phyloP scores from a whole-genome alignment of 2,329 filamentous ascomycete genomes.

The Chlorencoelia australis region DNA sequence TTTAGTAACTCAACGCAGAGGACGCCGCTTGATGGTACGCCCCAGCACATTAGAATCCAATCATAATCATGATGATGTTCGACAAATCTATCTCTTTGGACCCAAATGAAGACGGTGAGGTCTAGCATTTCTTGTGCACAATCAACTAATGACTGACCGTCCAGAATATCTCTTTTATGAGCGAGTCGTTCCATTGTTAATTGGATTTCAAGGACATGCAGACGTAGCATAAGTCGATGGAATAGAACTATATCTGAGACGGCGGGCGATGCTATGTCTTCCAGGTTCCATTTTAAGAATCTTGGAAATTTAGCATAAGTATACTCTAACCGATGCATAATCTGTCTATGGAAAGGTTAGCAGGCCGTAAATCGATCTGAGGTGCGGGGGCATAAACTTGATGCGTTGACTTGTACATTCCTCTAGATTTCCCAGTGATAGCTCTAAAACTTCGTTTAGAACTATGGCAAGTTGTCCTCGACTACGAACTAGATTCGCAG shows the following conservation, averaged over 20 bases:
- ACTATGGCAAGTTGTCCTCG: conserved; percentile 39
- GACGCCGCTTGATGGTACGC: conserved; percentile 39
- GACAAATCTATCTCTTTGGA: conserved; percentile 36
- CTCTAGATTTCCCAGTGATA: conserved; percentile 31
- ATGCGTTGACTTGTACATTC: conserved; percentile 16
- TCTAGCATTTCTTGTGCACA: conserved; percentile 38
- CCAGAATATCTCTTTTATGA: conserved; percentile 33
- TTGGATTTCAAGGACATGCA: conserved; percentile 45
- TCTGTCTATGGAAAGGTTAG: conserved; percentile 8
- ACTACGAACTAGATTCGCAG: conserved; percentile 37
- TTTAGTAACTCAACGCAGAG: conserved; percentile 40
- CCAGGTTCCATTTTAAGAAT: conserved; percentile 29
- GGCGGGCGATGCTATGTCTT: conserved; percentile 31
- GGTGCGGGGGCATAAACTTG: conserved; percentile 8
- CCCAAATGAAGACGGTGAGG: conserved; percentile 38
- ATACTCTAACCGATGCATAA: conserved; percentile 22
- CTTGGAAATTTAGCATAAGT: conserved; percentile 29
- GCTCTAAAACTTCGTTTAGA: conserved; percentile 48
- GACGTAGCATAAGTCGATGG: conserved; percentile 35
- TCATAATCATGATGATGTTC: conserved; percentile 36
- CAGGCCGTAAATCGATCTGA: not conserved
- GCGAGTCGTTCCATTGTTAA: conserved; percentile 50
- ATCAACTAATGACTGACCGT: conserved; percentile 33
- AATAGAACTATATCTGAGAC: conserved; percentile 31
- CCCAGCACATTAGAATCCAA: conserved; percentile 39